Evolutionary conservation across 768 basidiomycete species (phyloP), one percentile per base, ranked within the genome.

Genomic region (Goffeauzyma gilvescens): DNA sequence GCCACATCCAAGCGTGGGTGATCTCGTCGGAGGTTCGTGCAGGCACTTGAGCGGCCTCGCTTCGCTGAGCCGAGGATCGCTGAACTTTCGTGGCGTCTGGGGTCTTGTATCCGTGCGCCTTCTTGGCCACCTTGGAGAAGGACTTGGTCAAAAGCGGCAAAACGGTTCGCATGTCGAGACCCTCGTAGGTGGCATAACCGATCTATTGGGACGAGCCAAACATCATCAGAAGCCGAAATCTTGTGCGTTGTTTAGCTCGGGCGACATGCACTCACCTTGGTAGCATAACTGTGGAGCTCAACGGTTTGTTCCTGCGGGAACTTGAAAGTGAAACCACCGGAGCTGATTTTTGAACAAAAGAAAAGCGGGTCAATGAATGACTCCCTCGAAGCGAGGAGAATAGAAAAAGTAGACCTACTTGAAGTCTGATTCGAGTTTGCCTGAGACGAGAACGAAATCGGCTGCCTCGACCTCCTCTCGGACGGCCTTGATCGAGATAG

Each of bases 1-100:
- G 81, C 86, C 86, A 90, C 57, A 89, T 73, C 70, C 75, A 84
- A 10, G 71, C 63, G 48, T 90, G 87, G 1, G 76, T 72, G 57
- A 90, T 84, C 6, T 53, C 53, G 10, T 71, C 65, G 33, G 45
- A n/a, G n/a, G n/a, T n/a, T n/a, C n/a, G n/a, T n/a, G n/a, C n/a
- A n/a, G n/a, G n/a, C n/a, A n/a, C n/a, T n/a, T n/a, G n/a, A n/a
- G n/a, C n/a, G n/a, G n/a, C n/a, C n/a, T n/a, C n/a, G n/a, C n/a
- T n/a, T n/a, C n/a, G n/a, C n/a, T n/a, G n/a, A n/a, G n/a, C n/a
- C n/a, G n/a, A n/a, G n/a, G n/a, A n/a, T n/a, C n/a, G n/a, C n/a
- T n/a, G n/a, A n/a, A 6, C 48, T 25, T 20, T 5, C 51, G 49
- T 25, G 12, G 37, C 38, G 18, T 37, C n/a, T 21, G 6, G 21